Evolutionary conservation across 2,329 filamentous ascomycete genomes (phyloP).

Genomic region (Didymosphaeria variabile): DNA sequence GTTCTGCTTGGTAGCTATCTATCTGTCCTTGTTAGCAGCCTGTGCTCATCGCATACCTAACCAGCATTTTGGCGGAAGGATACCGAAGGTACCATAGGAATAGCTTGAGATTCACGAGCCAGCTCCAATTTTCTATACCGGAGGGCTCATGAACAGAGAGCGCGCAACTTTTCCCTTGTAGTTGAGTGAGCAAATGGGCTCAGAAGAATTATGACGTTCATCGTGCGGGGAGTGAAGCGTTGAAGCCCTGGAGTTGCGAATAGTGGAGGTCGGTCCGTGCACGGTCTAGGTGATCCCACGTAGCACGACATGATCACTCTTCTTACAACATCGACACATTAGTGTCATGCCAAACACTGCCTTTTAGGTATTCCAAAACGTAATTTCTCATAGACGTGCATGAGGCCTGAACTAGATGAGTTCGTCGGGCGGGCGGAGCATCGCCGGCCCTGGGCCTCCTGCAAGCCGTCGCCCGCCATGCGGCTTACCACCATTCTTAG

Average conservation of each 20-base stretch:
- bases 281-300: not conserved
- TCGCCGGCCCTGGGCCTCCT: no score
- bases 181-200: not conserved
- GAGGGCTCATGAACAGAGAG: not conserved
- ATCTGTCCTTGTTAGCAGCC: not conserved
- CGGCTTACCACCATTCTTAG: no score
- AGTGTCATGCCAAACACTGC: not conserved
- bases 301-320: conserved; percentile 8
- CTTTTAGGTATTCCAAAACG: not conserved
- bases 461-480: no score
- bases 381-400: no score
- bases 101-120: not conserved
- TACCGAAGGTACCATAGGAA: no score
- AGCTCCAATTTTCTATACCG: not conserved
- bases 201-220: not conserved
- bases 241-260: conserved; percentile 1
- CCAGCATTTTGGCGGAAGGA: not conserved
- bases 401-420: no score
- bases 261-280: conserved; percentile 3
- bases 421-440: no score
- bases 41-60: not conserved
- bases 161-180: not conserved
- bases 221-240: not conserved
- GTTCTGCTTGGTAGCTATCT: not conserved
- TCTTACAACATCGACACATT: not conserved